Evolutionary conservation across 176 grass and related monocot species (phyloP).

Genomic region (Dactylis glomerata): DNA sequence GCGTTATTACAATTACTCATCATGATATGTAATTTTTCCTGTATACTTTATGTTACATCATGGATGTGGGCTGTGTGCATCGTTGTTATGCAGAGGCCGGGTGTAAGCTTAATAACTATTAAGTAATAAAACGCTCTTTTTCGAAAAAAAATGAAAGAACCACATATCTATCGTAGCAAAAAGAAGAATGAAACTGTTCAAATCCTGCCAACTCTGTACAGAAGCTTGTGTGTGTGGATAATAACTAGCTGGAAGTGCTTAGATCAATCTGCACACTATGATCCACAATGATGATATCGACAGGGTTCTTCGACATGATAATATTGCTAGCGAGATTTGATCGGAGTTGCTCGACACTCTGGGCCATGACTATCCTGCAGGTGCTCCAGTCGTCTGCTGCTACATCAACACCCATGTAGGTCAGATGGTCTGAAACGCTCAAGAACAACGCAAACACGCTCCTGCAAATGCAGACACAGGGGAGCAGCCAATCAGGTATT

Average conservation of each 20-base stretch:
- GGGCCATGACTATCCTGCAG: constrained; percentile 42
- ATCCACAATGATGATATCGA: background rate
- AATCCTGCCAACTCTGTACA: background rate
- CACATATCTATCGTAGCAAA: background rate
- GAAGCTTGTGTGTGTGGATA: background rate
- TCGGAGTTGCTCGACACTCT: background rate
- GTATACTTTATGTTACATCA: too few species aligned
- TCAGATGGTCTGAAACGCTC: constrained; percentile 38
- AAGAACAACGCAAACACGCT: constrained; percentile 32
- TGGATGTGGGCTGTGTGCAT: too few species aligned
- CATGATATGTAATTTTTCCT: too few species aligned
- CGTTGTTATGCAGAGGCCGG: too few species aligned
- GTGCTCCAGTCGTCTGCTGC: constrained; percentile 45
- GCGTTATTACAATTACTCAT: too few species aligned
- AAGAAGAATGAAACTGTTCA: background rate
- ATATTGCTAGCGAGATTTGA: background rate
- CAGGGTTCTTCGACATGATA: background rate
- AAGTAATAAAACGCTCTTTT: too few species aligned
- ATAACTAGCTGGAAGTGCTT: background rate
- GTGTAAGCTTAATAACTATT: too few species aligned
- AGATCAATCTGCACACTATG: background rate
- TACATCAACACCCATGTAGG: constrained; percentile 33
- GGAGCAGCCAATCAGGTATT: background rate
- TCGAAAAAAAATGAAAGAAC: background rate
- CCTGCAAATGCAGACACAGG: background rate